Percentiles rank a stretch among this genome's conserved stretches.
These are phyloP conservation scores for Serendipita sp. DNA, from an alignment of 768 basidiomycete genomes.

Conservation along the genomic window DNA sequence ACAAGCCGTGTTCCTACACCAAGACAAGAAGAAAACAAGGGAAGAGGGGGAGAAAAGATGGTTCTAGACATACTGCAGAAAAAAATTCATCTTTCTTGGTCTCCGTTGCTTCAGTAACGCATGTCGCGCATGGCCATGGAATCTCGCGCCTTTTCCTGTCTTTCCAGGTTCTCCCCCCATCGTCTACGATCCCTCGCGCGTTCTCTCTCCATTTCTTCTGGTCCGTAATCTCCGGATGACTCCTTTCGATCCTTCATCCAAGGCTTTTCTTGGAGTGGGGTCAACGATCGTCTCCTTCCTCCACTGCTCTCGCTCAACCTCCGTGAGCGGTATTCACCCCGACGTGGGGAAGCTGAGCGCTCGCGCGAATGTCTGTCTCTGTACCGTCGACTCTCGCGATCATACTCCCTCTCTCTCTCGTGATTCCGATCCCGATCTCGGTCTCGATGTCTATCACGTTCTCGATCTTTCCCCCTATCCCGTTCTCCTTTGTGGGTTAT, in stretches of 20 bases:
- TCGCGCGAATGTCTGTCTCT: neutral
- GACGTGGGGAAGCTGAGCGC: conserved; percentile 17
- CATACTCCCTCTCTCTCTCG: neutral
- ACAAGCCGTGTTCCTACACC: neutral
- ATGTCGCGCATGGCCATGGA: neutral
- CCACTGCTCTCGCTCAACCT: conserved; percentile 4
- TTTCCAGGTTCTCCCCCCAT: conserved; percentile 29
- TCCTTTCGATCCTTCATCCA: conserved; percentile 19
- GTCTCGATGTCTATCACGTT: neutral
- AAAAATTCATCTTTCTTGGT: no score
- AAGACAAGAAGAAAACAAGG: neutral
- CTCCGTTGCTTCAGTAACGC: no score
- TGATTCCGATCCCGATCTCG: neutral
- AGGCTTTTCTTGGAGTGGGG: conserved; percentile 11
- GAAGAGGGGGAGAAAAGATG: no score
- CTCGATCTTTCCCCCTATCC: neutral
- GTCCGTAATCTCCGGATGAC: conserved; percentile 20
- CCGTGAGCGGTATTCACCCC: conserved; percentile 14
- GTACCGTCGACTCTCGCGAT: neutral
- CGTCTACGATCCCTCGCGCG: conserved; percentile 33
- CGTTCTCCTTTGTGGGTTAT: neutral
- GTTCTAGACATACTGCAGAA: no score
- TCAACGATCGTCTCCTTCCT: conserved; percentile 21
- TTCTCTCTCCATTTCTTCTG: conserved; percentile 21
- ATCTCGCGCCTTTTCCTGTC: neutral